Evolutionary conservation across 2,329 filamentous ascomycete species (phyloP), one percentile per base, ranked within the genome.

Genomic region (Fusarium tupiense): DNA sequence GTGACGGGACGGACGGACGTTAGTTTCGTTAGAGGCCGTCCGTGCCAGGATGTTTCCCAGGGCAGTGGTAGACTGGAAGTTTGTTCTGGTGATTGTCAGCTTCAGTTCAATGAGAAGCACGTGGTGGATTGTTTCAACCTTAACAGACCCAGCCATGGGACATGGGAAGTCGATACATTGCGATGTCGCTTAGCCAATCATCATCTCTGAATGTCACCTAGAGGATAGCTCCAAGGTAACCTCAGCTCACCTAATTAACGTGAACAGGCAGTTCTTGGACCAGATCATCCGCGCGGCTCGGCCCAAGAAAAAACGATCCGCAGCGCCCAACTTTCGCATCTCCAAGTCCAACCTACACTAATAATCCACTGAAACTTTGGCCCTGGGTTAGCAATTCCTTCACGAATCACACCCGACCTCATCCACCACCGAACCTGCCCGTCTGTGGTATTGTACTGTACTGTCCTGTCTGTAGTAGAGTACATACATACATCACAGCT

Each of bases 261-360:
- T 71, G 61, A 70, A 69, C 59, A 70, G 66, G 68, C 67, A 73
- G 58, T 71, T 52, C 59, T 64, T 66, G 57, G 44, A 31, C 61
- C 61, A 61, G 72, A 74, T 74, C 72, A 74, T 71, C 72, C 72
- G 56, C 72, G 72, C 72, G 71, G 72, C 72, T 74, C 71, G 72
- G 72, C 68, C 72, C 71, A 74, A 73, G 64, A 67, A 74, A 72
- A 67, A 56, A 59, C 71, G 71, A 74, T 74, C 71, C 71, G 63
- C 71, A 74, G 71, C 62, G 71, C 71, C 71, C 71, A 72, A 74
- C 64, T 64, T 58, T 69, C 58, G 46, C 63, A 74, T 74, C 63
- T 72, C 63, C 72, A 53, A 53, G n/a, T 37, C 50, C n/a, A 74
- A 74, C 71, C 70, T 73, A 71, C 35, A 35, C 71, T 71, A 60